These are phyloP conservation scores for Aspergillus saccharolyticus DNA, from an alignment of 495 filamentous ascomycete genomes.

Conservation along the genomic window DNA sequence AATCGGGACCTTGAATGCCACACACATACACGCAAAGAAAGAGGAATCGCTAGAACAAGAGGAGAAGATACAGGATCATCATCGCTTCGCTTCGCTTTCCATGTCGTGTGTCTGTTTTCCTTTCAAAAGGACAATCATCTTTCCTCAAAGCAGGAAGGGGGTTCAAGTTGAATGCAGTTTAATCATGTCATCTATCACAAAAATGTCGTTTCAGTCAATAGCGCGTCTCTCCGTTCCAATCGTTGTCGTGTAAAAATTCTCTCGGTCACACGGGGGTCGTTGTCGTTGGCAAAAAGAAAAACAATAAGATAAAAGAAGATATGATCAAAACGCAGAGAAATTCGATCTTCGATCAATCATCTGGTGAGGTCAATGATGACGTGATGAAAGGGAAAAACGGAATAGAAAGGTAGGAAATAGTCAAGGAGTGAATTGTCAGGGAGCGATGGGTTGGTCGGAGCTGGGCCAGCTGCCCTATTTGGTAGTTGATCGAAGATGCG, in stretches of 20 bases:
- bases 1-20: neutral
- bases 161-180: constrained; percentile 3
- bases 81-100: neutral
- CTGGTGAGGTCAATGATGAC: neutral
- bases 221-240: constrained; percentile 24
- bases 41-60: constrained; percentile 6
- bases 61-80: neutral
- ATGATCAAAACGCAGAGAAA: constrained; percentile 2
- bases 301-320: too few species aligned
- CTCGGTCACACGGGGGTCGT: neutral
- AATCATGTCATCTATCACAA: constrained; percentile 21
- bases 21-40: constrained; percentile 1
- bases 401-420: constrained; percentile 5
- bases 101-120: neutral
- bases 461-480: neutral
- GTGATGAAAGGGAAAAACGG: constrained; percentile 1
- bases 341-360: constrained; percentile 3
- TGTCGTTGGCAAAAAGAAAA: neutral
- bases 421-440: neutral
- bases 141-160: constrained; percentile 1
- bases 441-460: constrained; percentile 4
- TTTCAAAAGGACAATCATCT: neutral
- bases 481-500: neutral
- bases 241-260: constrained; percentile 15
- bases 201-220: constrained; percentile 25